phyloP scores from a whole-genome alignment of 345 rosid genomes.

The Gossypium anomalum region DNA sequence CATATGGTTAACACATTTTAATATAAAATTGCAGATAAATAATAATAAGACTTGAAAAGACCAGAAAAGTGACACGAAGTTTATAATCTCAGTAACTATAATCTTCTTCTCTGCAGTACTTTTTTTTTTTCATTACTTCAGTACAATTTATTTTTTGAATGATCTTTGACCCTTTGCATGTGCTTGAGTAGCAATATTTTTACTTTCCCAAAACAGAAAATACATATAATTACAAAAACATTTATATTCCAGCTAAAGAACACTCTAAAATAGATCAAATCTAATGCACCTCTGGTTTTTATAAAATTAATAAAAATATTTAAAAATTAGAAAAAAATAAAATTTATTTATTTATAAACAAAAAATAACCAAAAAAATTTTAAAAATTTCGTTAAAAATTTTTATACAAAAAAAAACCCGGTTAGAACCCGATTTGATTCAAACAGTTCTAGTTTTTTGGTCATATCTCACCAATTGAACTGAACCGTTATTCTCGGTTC shows the following conservation, averaged over 20 bases:
- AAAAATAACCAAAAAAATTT: too few species aligned
- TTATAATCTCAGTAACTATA: background rate
- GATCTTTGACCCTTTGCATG: background rate
- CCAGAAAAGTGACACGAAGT: background rate
- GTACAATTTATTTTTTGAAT: background rate
- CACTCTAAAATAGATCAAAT: too few species aligned
- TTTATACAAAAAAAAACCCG: too few species aligned
- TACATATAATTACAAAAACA: background rate
- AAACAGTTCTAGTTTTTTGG: too few species aligned
- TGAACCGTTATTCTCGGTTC: too few species aligned
- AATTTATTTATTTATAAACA: too few species aligned
- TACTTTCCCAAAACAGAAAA: background rate
- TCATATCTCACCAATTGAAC: too few species aligned
- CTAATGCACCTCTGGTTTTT: too few species aligned
- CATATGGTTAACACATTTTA: background rate
- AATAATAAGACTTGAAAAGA: background rate
- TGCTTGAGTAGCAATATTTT: background rate
- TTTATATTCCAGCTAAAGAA: background rate
- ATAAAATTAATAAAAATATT: too few species aligned
- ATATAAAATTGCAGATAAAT: background rate
- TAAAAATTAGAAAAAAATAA: too few species aligned
- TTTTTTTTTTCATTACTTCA: background rate
- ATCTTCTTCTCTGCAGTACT: background rate
- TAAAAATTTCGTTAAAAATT: too few species aligned
- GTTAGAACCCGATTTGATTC: too few species aligned